Evolutionary conservation across 495 filamentous ascomycete genomes (phyloP).

Genomic region (Annulohypoxylon bovei): DNA sequence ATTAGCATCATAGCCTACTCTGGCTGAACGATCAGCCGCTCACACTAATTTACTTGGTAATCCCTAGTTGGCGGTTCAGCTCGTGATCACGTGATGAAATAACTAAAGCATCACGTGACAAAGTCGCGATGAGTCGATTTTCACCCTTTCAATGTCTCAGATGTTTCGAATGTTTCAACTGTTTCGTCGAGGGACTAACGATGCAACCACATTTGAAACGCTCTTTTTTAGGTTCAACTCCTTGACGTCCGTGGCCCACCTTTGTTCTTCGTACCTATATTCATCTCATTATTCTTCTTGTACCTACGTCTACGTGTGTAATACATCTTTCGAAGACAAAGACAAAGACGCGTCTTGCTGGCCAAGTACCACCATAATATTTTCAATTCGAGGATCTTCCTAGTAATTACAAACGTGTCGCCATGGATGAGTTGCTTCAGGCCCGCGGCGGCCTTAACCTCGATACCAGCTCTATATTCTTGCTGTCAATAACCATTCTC

Average conservation of each 20-base stretch:
- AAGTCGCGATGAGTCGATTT: conserved; percentile 21
- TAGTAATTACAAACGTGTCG: conserved; percentile 22
- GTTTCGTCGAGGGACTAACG: conserved; percentile 32
- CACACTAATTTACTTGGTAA: not conserved
- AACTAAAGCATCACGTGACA: conserved; percentile 16
- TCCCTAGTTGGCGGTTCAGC: conserved; percentile 7
- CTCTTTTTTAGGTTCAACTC: conserved; percentile 11
- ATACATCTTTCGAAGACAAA: not conserved
- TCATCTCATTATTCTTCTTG: conserved; percentile 10
- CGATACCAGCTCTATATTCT: conserved; percentile 48
- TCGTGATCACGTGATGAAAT: conserved; percentile 1
- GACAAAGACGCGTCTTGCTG: conserved; percentile 34
- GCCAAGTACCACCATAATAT: conserved; percentile 31
- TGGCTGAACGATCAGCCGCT: not conserved
- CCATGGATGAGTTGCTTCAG: conserved; percentile 21
- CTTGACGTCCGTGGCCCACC: not conserved
- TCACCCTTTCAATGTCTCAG: conserved; percentile 26
- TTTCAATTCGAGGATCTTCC: conserved; percentile 7
- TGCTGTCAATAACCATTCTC: conserved; percentile 57
- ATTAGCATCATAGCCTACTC: not conserved
- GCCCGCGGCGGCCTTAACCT: conserved; percentile 23
- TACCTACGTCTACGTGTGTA: not conserved
- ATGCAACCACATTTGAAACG: conserved; percentile 22
- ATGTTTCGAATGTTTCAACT: conserved; percentile 9
- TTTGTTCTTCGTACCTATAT: conserved; percentile 1